A percentile compares a stretch with the other conserved stretches of the same genome.
These are phyloP conservation scores for Skeletonema costatum DNA, from an alignment of 108 stramenopile genomes.

Conservation along the genomic window DNA sequence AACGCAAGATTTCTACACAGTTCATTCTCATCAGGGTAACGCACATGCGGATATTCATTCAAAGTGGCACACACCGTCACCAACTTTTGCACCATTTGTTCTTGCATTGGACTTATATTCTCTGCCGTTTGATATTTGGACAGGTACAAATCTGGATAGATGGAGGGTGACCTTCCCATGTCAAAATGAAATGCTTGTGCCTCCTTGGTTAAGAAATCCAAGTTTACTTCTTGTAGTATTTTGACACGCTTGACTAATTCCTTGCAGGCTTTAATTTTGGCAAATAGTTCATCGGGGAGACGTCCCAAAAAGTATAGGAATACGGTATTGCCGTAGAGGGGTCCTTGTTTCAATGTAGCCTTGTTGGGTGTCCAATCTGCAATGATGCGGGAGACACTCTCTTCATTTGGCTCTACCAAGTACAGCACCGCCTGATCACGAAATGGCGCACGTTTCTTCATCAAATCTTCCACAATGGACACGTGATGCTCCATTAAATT, in stretches of 20 bases:
- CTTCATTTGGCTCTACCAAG: constrained; percentile 77
- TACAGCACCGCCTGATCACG: constrained; percentile 94
- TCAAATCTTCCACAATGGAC: constrained; percentile 86
- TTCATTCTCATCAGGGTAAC: constrained; percentile 72
- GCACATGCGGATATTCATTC: constrained; percentile 97
- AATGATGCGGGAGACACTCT: constrained; percentile 70
- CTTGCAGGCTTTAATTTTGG: constrained; percentile 82
- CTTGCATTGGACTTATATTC: constrained; percentile 35
- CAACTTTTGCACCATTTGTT: constrained; percentile 74
- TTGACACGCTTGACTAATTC: constrained; percentile 86
- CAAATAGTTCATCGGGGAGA: constrained; percentile 68
- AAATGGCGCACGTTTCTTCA: constrained; percentile 92
- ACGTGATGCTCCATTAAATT: constrained; percentile 91
- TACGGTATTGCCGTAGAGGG: constrained; percentile 85
- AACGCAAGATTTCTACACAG: constrained; percentile 75
- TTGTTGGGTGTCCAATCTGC: constrained; percentile 67
- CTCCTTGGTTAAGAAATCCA: constrained; percentile 94
- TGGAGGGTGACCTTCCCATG: constrained; percentile 51
- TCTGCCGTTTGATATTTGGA: constrained; percentile 2
- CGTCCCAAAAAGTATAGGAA: constrained; percentile 89
- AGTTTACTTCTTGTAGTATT: constrained; percentile 87
- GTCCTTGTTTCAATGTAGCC: constrained; percentile 50
- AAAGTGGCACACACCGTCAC: constrained; percentile 96
- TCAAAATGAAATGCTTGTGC: constrained; percentile 89
- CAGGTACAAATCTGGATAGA: constrained; percentile 55